Evolutionary conservation across 2,329 filamentous ascomycete species (phyloP), one percentile per base, ranked within the genome.

Genomic region (Pestalotiopsis sp.): DNA sequence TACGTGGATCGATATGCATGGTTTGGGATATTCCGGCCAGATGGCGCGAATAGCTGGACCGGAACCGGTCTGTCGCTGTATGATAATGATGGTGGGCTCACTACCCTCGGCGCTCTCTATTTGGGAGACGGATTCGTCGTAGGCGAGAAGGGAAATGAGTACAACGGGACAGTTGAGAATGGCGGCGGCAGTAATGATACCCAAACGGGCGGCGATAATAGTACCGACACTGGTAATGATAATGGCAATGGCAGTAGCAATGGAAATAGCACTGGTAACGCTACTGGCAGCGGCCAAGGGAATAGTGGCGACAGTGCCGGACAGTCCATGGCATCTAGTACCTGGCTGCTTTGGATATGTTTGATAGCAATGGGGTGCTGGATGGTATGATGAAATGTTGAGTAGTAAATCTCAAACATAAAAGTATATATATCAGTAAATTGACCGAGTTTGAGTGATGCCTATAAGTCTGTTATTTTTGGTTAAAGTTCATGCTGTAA

Each of bases 401-500:
- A 17, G 17, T 49, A 20, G 7, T 25, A 45, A 27, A 25, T 14
- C 9, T 27, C 20, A 45, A 20, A 64, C 36, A 64, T 49, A 64
- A 2, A n/a, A 52, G 45, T n/a, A 52, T 52, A 20, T n/a, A 52
- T 9, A 9, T 52, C 17, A 9, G 20, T 52, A 12, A 9, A 5
- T 20, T 23, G 6, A n/a, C 20, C 4, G 17, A n/a, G 7, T 6
- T 52, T 9, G 45, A 52, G 45, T 4, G 5, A 4, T n/a, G 4
- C 14, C 7, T n/a, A 23, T 52, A 20, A 52, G 17, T 6, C 20
- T n/a, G 12, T 38, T 62, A 56, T 14, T 67, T 75, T 75, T 89
- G 86, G 57, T 87, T 84, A 75, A 98, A 97, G 73, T 95, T 95
- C 91, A 99, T 93, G 80, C 92, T 97, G 81, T 98, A 98, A 0